Percentiles rank a stretch among this genome's conserved stretches.
Evolutionary conservation across 2,329 filamentous ascomycete genomes (phyloP).

Genomic region (Thielaviopsis punctulata): DNA sequence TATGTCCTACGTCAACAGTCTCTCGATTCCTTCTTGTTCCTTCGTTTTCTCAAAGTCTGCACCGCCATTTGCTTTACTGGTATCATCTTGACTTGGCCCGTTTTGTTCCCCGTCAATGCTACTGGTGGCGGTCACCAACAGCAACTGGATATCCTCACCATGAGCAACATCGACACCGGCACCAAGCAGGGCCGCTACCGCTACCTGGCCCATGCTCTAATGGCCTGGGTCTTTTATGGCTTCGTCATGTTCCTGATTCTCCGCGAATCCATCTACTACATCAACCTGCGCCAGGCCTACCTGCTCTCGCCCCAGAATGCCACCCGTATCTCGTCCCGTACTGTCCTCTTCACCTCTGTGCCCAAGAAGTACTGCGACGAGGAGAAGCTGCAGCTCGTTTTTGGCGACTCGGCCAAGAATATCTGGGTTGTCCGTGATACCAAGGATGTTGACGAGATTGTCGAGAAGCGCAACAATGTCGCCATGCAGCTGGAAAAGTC

Average conservation of each 20-base stretch:
- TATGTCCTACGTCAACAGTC: conserved; percentile 73
- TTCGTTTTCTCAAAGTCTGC: conserved; percentile 60
- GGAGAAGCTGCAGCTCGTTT: conserved; percentile 59
- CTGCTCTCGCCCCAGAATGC: conserved; percentile 71
- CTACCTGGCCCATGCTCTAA: conserved; percentile 66
- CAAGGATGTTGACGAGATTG: conserved; percentile 60
- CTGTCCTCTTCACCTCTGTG: conserved; percentile 76
- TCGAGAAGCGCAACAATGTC: conserved; percentile 63
- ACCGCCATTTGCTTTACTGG: conserved; percentile 68
- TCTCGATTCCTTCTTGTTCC: conserved; percentile 68
- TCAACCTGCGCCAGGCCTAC: conserved; percentile 86
- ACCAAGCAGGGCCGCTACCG: conserved; percentile 37
- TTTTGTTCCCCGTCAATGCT: conserved; percentile 71
- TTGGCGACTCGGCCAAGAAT: conserved; percentile 64
- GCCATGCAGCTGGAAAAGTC: conserved; percentile 72
- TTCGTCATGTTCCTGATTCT: conserved; percentile 83
- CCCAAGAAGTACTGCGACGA: conserved; percentile 63
- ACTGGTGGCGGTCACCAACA: conserved; percentile 50
- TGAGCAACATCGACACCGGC: conserved; percentile 51
- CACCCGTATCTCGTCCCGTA: conserved; percentile 73
- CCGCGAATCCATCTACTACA: conserved; percentile 76
- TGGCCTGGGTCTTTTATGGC: conserved; percentile 67
- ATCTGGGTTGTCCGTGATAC: conserved; percentile 73
- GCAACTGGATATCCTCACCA: conserved; percentile 63
- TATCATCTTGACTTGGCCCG: conserved; percentile 68